These are phyloP conservation scores for Ploettnerulaceae sp. DNA, from an alignment of 2,329 filamentous ascomycete genomes.

Conservation along the genomic window DNA sequence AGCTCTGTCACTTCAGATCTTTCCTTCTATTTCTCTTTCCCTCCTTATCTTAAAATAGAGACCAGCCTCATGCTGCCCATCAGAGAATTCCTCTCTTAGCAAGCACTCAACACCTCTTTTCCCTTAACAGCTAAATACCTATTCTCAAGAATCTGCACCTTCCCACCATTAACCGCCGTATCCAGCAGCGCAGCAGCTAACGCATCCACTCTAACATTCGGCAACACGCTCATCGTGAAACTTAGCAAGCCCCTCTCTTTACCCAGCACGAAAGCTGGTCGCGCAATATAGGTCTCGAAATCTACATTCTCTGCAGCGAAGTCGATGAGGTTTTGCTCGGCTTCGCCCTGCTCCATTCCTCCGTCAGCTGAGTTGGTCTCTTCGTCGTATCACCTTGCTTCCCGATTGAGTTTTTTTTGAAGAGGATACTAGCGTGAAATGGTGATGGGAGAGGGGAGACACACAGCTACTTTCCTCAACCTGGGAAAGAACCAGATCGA, in stretches of 20 bases:
- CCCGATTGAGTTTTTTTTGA: too few relatives aligned
- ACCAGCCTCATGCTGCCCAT: too few relatives aligned
- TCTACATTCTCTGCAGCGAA: constrained; percentile 4
- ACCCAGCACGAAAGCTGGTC: constrained; percentile 9
- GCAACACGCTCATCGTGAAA: not conserved
- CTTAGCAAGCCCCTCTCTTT: constrained; percentile 2
- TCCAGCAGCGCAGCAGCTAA: constrained; percentile 19
- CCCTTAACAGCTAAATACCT: constrained; percentile 3
- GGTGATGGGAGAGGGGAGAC: not conserved
- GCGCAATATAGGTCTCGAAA: constrained; percentile 8
- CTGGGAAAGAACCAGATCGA: constrained; percentile 37
- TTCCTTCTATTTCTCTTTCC: too few relatives aligned
- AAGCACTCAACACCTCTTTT: constrained; percentile 1
- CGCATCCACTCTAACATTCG: constrained; percentile 10
- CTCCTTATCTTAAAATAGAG: too few relatives aligned
- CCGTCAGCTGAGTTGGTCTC: too few relatives aligned
- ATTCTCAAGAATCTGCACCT: constrained; percentile 6
- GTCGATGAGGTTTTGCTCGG: constrained; percentile 10
- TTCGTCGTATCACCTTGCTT: too few relatives aligned
- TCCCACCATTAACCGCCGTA: constrained; percentile 8
- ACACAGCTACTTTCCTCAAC: constrained; percentile 32
- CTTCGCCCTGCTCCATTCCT: too few relatives aligned
- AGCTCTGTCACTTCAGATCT: too few relatives aligned
- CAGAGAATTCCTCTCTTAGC: too few relatives aligned
- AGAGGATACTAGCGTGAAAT: too few relatives aligned